Percentiles rank a stretch among this genome's conserved stretches.
These are phyloP conservation scores for Penicillium coprophilum DNA, from an alignment of 495 filamentous ascomycete genomes.

Conservation along the genomic window DNA sequence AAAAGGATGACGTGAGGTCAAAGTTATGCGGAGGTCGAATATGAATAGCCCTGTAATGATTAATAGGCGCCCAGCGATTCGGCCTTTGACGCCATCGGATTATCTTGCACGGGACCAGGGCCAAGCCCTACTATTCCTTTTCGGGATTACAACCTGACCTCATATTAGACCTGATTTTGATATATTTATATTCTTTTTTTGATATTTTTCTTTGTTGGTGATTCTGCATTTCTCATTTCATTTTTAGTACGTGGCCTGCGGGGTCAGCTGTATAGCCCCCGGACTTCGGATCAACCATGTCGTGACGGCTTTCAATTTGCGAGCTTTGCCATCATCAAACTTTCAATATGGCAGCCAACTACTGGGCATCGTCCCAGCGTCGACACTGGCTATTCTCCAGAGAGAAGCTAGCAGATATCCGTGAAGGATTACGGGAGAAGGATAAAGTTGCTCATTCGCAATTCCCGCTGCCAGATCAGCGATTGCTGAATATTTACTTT, in stretches of 20 bases:
- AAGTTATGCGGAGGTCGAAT: constrained; percentile 19
- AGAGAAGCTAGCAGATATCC: constrained; percentile 68
- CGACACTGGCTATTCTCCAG: constrained; percentile 87
- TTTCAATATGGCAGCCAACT: constrained; percentile 83
- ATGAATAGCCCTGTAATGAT: constrained; percentile 26
- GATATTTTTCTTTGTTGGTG: background rate
- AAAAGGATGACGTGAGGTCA: constrained; percentile 15
- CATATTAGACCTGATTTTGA: constrained; percentile 2
- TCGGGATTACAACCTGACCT: constrained; percentile 25
- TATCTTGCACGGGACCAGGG: constrained; percentile 37
- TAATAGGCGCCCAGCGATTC: constrained; percentile 44
- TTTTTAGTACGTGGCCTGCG: constrained; percentile 4
- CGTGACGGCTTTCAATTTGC: background rate
- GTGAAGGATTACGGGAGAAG: constrained; percentile 69
- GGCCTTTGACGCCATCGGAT: constrained; percentile 37
- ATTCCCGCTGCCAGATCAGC: constrained; percentile 76
- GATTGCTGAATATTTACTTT: constrained; percentile 88
- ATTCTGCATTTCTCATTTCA: background rate
- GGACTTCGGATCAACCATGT: constrained; percentile 8
- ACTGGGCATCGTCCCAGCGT: constrained; percentile 92
- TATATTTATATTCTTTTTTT: background rate
- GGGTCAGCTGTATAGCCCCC: background rate
- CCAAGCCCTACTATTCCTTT: constrained; percentile 39
- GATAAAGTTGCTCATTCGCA: constrained; percentile 69
- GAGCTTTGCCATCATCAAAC: constrained; percentile 6